Evolutionary conservation across 169 alveolate species (phyloP).

Genomic region (Blepharisma undulans): DNA sequence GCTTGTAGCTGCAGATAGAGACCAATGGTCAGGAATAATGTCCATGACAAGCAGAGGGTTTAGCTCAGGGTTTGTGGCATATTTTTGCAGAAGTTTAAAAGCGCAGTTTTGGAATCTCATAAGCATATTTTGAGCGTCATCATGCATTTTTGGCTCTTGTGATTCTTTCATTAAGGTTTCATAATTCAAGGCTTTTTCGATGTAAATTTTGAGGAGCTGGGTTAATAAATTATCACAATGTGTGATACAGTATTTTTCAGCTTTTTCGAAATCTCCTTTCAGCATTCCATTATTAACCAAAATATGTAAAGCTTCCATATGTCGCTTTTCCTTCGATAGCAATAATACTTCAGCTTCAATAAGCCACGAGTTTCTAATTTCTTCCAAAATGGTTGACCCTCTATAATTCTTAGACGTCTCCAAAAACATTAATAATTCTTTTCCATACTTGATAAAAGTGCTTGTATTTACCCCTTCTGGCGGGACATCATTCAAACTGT

Average conservation of each 20-base stretch:
- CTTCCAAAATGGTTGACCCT: constrained; percentile 13
- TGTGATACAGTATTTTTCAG: constrained; percentile 11
- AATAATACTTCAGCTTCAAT: constrained; percentile 38
- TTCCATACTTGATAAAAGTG: constrained; percentile 18
- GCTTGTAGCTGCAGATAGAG: not conserved
- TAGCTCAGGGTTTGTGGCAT: constrained; percentile 34
- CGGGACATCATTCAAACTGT: not conserved
- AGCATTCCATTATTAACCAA: constrained; percentile 6
- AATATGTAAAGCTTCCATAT: constrained; percentile 30
- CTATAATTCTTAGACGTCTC: constrained; percentile 4
- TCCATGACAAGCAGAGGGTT: constrained; percentile 38
- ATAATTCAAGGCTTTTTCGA: not conserved
- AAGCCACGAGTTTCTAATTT: constrained; percentile 27
- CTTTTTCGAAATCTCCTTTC: constrained; percentile 1
- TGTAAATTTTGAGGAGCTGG: constrained; percentile 31
- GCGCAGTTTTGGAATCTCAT: constrained; percentile 28
- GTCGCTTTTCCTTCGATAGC: not conserved
- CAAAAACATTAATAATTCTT: not conserved
- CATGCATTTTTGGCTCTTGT: constrained; percentile 3
- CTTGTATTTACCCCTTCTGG: not conserved
- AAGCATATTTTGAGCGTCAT: not conserved
- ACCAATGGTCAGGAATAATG: constrained; percentile 38
- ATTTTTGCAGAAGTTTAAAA: constrained; percentile 18
- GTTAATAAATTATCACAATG: not conserved
- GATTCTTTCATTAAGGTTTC: constrained; percentile 1